phyloP scores from a whole-genome alignment of 768 basidiomycete species.

The Phylloporus scabripes region DNA sequence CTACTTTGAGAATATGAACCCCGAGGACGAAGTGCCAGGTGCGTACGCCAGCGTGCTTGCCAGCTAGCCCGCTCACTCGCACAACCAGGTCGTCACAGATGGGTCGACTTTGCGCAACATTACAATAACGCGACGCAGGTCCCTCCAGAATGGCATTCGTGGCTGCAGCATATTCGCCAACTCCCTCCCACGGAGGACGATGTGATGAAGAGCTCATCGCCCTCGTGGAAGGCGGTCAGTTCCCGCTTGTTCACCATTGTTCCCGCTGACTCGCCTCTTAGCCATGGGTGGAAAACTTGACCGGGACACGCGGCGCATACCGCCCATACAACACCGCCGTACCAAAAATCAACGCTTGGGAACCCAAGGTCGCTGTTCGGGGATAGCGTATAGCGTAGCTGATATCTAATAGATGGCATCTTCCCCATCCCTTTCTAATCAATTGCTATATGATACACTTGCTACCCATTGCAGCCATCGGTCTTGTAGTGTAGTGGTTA shows the following conservation, averaged over 20 bases:
- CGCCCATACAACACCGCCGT: conserved; percentile 81
- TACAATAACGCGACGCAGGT: conserved; percentile 91
- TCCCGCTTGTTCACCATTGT: not conserved
- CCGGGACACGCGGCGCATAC: conserved; percentile 89
- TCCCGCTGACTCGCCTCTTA: conserved; percentile 24
- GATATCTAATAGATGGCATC: not conserved
- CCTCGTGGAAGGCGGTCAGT: conserved; percentile 82
- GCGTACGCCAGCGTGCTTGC: conserved; percentile 15
- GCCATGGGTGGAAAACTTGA: conserved; percentile 86
- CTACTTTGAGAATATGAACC: conserved; percentile 89
- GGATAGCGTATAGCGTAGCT: conserved; percentile 14
- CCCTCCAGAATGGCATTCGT: conserved; percentile 95
- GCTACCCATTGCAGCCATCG: not conserved
- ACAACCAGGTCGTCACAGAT: conserved; percentile 80
- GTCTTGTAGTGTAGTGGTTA: conserved; percentile 27
- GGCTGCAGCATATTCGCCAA: conserved; percentile 86
- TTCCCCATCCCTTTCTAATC: not conserved
- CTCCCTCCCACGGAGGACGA: conserved; percentile 73
- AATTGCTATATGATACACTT: not conserved
- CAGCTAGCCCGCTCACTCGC: not conserved
- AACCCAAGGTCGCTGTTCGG: conserved; percentile 62
- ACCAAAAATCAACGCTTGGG: conserved; percentile 81
- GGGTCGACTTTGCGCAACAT: conserved; percentile 94
- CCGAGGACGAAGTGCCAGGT: conserved; percentile 87
- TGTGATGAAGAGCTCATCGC: conserved; percentile 61